These are phyloP conservation scores for Chlorella sp. DNA, from an alignment of 139 green algal genomes.

Conservation along the genomic window DNA sequence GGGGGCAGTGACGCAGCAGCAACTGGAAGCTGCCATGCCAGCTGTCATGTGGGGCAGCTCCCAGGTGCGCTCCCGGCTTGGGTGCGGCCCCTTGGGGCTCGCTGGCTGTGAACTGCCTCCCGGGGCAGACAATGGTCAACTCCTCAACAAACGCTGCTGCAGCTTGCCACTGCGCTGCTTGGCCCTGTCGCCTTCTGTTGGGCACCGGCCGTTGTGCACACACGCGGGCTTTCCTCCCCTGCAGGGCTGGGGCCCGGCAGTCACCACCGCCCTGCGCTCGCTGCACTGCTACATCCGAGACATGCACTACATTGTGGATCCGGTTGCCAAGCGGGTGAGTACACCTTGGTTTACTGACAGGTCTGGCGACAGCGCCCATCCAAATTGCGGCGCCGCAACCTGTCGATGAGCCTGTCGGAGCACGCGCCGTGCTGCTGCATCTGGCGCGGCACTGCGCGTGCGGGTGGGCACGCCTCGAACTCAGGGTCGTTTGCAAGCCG, in stretches of 20 bases:
- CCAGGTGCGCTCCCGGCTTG: not conserved
- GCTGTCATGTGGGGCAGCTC: slow-evolving; percentile 1
- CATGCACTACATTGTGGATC: slow-evolving; percentile 67
- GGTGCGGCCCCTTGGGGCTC: too few relatives aligned
- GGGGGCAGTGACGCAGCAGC: not conserved
- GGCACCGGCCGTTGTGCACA: not conserved
- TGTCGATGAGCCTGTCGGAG: too few relatives aligned
- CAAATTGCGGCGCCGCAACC: too few relatives aligned
- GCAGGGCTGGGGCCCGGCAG: slow-evolving; percentile 57
- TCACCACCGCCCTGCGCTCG: slow-evolving; percentile 63
- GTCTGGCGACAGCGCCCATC: too few relatives aligned
- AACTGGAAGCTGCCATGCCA: not conserved
- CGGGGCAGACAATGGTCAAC: too few relatives aligned
- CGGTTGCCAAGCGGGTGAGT: too few relatives aligned
- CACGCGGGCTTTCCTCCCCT: not conserved
- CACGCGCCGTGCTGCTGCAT: too few relatives aligned
- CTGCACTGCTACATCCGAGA: slow-evolving; percentile 57
- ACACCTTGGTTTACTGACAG: too few relatives aligned
- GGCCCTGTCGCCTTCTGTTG: not conserved
- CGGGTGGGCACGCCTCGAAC: not conserved
- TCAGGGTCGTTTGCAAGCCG: not conserved
- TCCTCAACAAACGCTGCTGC: too few relatives aligned
- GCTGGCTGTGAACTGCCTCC: too few relatives aligned
- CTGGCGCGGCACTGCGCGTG: too few relatives aligned
- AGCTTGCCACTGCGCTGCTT: not conserved